Conservation (phyloP, 225 moss, liverwort and hornwort species). For the Physcomitrium patens region DNA sequence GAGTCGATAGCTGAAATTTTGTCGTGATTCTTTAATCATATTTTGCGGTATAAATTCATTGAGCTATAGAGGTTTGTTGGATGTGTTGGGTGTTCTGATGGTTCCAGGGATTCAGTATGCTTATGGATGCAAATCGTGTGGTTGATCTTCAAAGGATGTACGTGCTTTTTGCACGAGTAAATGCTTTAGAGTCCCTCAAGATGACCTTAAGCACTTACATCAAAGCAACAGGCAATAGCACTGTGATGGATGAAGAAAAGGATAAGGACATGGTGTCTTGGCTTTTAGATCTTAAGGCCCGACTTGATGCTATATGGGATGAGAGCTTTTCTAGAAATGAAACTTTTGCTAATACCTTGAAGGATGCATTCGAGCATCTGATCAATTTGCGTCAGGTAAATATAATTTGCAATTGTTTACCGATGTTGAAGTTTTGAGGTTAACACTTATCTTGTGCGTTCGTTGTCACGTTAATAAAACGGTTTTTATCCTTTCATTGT, state of each 20-base stretch:
- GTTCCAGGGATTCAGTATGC: slow-evolving; percentile 85
- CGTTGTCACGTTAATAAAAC: background rate
- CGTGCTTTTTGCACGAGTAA: slow-evolving; percentile 80
- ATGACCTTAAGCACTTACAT: slow-evolving; percentile 82
- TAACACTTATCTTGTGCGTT: background rate
- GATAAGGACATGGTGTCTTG: slow-evolving; percentile 97
- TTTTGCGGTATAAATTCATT: slow-evolving; percentile 8
- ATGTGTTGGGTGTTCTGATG: slow-evolving; percentile 22
- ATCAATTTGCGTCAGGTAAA: slow-evolving; percentile 96
- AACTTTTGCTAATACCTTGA: slow-evolving; percentile 88
- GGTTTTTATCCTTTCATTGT: background rate
- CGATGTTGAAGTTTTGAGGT: slow-evolving; percentile 12
- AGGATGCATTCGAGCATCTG: slow-evolving; percentile 97
- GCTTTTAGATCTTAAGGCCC: slow-evolving; percentile 93
- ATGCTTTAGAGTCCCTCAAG: slow-evolving; percentile 79
- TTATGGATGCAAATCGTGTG: slow-evolving; percentile 97
- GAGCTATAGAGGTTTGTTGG: slow-evolving; percentile 9
- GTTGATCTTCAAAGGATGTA: slow-evolving; percentile 94
- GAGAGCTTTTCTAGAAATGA: slow-evolving; percentile 94
- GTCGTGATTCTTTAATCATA: slow-evolving; percentile 6
- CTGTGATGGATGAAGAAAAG: slow-evolving; percentile 99
- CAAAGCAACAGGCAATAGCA: slow-evolving; percentile 84
- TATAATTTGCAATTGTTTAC: slow-evolving; percentile 7
- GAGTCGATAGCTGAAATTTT: background rate
- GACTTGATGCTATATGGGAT: slow-evolving; percentile 95